Base-by-base conservation (phyloP, 805 yeast genomes). In the Osmozyma mogii region DNA sequence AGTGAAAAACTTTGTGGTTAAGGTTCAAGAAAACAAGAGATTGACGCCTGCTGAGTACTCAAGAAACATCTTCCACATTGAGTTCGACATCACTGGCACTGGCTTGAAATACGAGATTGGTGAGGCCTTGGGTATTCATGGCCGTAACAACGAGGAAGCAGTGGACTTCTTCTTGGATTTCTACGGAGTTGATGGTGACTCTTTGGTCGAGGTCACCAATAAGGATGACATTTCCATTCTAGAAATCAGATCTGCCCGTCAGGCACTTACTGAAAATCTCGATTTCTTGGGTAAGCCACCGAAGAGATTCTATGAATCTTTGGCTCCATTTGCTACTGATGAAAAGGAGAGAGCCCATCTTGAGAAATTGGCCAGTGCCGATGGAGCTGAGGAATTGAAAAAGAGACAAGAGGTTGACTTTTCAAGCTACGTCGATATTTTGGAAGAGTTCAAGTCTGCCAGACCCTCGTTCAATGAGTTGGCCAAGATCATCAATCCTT, bases 261-360 rank as follows among this genome's bases (percentile, higher is more conserved):
- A 87, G 55, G 72, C 80, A 1, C 71, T 87, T 46, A 60, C 72
- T 30, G 95, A 89, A 32, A 81, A 81, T 43, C 61, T 88, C 37
- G 97, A 89, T 54, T 56, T 89, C 38, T 79, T 89, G 42, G 97
- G 97, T 47, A 89, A 87, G 55, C 96, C 96, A 36, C 94, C 95
- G 36, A 89, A 89, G 73, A 72, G 85, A 53, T 89, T 89, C 60
- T 89, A 84, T 56, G 96, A 89, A 61, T 55, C 81, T 2, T 68
- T 89, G 49, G 78, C 87, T 17, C 70, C 67, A 25, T 84, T 52
- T 56, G 92, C 95, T 6, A 56, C 73, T 10, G 79, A 85, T 42
- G 80, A 71, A 17, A 63, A 58, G 31, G 87, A 89, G 49, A 75
- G 70, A 61, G 70, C 67, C 20, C 58, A 66, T 17, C 65, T 89